A percentile compares a stretch with the other conserved stretches of the same genome.
Evolutionary conservation across 2,329 filamentous ascomycete genomes (phyloP).

Genomic region (Talaromyces marneffei): DNA sequence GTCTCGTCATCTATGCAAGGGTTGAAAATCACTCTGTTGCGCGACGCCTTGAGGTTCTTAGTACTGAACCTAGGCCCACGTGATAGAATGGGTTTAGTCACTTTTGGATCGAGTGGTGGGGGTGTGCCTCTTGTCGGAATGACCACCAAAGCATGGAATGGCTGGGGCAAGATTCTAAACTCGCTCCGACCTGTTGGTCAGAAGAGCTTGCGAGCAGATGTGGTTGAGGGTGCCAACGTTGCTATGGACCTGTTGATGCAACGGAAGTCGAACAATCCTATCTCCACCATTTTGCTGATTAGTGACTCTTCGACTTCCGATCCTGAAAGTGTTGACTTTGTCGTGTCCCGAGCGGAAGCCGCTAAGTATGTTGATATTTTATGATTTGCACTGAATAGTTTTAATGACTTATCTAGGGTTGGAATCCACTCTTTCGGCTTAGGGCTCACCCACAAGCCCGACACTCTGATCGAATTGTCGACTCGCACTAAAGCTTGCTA

Average conservation of each 20-base stretch:
- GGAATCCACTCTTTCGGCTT: constrained; percentile 94
- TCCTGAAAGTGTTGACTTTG: constrained; percentile 92
- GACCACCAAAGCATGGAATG: constrained; percentile 90
- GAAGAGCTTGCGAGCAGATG: constrained; percentile 92
- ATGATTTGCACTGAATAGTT: neutral
- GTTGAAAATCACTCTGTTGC: constrained; percentile 92
- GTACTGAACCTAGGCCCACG: constrained; percentile 83
- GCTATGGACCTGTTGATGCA: constrained; percentile 99
- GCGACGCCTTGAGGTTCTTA: constrained; percentile 87
- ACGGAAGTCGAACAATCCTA: constrained; percentile 88
- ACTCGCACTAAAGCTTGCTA: constrained; percentile 94
- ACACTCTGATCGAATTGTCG: constrained; percentile 97
- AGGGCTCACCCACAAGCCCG: constrained; percentile 94
- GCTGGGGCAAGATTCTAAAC: constrained; percentile 79
- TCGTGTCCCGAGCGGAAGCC: constrained; percentile 91
- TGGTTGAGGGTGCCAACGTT: constrained; percentile 94
- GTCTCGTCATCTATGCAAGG: constrained; percentile 99
- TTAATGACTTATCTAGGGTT: constrained; percentile 53
- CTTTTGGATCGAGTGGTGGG: constrained; percentile 89
- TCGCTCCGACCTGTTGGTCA: constrained; percentile 91
- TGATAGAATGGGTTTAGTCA: constrained; percentile 94
- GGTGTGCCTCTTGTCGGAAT: constrained; percentile 95
- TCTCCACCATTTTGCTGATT: constrained; percentile 92
- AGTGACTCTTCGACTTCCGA: constrained; percentile 96
- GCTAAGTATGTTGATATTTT: constrained; percentile 63